Evolutionary conservation across 768 basidiomycete species (phyloP).

Genomic region (Gyrodon lividus): DNA sequence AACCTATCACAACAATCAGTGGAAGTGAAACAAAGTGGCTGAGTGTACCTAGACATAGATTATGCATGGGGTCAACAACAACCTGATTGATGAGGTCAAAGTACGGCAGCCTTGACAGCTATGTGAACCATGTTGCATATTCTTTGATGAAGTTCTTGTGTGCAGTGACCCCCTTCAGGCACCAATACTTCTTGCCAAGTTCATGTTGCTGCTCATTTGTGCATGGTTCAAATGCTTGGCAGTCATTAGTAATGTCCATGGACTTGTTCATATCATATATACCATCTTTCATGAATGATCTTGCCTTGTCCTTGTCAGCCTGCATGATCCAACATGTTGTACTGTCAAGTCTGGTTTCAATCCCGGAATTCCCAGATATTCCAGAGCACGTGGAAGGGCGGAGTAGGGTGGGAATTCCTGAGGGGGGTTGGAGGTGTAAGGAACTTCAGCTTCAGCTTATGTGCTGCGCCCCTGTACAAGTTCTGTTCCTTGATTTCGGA

Average conservation of each 20-base stretch:
- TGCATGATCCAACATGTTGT: constrained; percentile 37
- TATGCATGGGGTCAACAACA: constrained; percentile 36
- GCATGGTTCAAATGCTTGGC: constrained; percentile 7
- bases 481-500: too few relatives aligned
- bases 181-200: constrained; percentile 7
- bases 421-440: too few relatives aligned
- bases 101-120: constrained; percentile 30
- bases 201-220: constrained; percentile 14
- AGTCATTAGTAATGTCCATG: background rate
- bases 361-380: too few relatives aligned
- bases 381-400: too few relatives aligned
- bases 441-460: too few relatives aligned
- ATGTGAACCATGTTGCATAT: constrained; percentile 20
- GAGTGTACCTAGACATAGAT: constrained; percentile 28
- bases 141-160: constrained; percentile 15
- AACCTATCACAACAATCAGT: constrained; percentile 6
- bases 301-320: constrained; percentile 16
- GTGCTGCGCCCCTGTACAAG: too few relatives aligned
- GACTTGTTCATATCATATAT: background rate
- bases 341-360: too few relatives aligned
- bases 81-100: constrained; percentile 28
- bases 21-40: background rate
- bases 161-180: background rate
- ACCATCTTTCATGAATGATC: constrained; percentile 23
- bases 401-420: too few relatives aligned